These are phyloP conservation scores for Apium graveolens DNA, from an alignment of 129 eudicot species.

Conservation along the genomic window DNA sequence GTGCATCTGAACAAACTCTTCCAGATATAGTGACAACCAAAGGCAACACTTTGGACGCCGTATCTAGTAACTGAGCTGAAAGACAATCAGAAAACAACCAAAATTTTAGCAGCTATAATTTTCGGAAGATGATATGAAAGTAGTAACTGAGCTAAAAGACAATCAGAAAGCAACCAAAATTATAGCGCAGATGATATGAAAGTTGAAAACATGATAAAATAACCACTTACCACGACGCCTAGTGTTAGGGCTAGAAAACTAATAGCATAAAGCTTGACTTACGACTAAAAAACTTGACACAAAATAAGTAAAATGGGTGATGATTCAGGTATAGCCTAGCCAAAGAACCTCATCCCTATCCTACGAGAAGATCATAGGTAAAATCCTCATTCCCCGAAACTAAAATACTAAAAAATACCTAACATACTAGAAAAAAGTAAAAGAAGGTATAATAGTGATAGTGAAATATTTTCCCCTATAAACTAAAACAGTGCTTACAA, in stretches of 20 bases:
- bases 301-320: neutral
- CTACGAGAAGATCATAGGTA: neutral
- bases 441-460: neutral
- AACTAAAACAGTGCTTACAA: neutral
- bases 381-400: neutral
- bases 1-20: conserved; percentile 88
- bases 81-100: conserved; percentile 12
- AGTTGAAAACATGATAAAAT: neutral
- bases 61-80: conserved; percentile 75
- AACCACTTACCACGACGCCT: neutral
- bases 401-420: neutral
- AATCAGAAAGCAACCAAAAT: conserved; percentile 10
- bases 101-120: neutral
- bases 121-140: neutral
- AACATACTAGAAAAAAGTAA: neutral
- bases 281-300: neutral
- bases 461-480: neutral
- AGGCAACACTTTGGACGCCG: conserved; percentile 78
- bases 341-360: neutral
- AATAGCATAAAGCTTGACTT: neutral
- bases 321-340: neutral
- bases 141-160: conserved; percentile 60
- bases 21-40: conserved; percentile 86
- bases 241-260: neutral
- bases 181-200: neutral